Evolutionary conservation across 345 rosid species (phyloP), one percentile per base, ranked within the genome.

Genomic region (Melaleuca alternifolia): DNA sequence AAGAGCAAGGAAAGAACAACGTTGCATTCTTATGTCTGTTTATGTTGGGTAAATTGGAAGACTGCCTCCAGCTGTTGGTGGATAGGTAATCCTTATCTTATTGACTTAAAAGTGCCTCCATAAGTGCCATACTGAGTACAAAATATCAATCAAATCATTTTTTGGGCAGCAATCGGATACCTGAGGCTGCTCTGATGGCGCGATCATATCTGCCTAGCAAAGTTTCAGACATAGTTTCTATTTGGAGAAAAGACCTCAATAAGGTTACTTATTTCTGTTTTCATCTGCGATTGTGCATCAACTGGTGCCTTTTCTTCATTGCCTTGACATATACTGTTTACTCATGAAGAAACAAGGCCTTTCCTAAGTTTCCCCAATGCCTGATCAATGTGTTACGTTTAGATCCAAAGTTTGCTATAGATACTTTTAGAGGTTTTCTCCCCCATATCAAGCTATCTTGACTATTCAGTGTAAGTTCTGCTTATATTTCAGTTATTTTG

Each of bases 111-210:
- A 52, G 56, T 56, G 20, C 46, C n/a, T 33, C 44, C 50, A 71
- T 26, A 18, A 71, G 81, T 37, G 48, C 85, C n/a, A 30, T 83
- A 16, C 50, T 52, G 62, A 30, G 30, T 21, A 83, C 4, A 48
- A 53, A 83, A 83, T 44, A 54, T 83, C 61, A 53, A 50, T 53
- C 61, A 14, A 51, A 51, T n/a, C 56, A 83, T 83, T 83, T 51
- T 71, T 90, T 83, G 81, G 90, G 88, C 92, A 98, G 99, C 88
- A 98, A 96, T 90, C 98, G 99, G 91, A 96, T 98, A 93, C 99
- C 99, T 20, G 99, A 98, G 92, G 99, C 99, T 91, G 99, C 99
- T 88, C 89, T 96, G 88, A 95, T 98, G 98, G 99, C 99, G 46
- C 92, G 99, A 86, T 96, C 99, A 81, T 98, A 96, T 90, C 98